phyloP scores from a whole-genome alignment of 805 yeast species.

The Limtongozyma cylindracea region DNA sequence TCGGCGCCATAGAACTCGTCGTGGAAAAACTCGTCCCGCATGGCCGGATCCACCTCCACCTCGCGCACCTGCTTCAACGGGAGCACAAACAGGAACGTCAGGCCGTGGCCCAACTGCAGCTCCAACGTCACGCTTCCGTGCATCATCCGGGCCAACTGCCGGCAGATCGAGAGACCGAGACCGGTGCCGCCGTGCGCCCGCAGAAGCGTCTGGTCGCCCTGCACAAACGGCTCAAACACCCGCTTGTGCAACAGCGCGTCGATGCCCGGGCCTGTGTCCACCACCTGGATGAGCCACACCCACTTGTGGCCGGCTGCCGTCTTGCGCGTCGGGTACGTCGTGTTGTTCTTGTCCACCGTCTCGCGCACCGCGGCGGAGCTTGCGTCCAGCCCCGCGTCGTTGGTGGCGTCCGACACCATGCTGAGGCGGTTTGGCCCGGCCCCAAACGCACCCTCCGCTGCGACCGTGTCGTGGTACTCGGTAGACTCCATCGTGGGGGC shows the following conservation, averaged over 20 bases:
- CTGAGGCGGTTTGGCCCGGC: too few relatives aligned
- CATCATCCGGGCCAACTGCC: constrained; percentile 82
- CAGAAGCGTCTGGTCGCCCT: constrained; percentile 86
- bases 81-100: constrained; percentile 59
- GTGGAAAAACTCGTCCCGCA: constrained; percentile 20
- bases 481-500: too few relatives aligned
- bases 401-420: too few relatives aligned
- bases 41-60: constrained; percentile 11
- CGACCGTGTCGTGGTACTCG: too few relatives aligned
- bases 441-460: too few relatives aligned
- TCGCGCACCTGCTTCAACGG: constrained; percentile 49
- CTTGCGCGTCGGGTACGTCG: constrained; percentile 10
- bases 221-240: constrained; percentile 90
- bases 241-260: constrained; percentile 57
- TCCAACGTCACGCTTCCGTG: constrained; percentile 57
- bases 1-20: too few relatives aligned
- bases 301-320: constrained; percentile 16
- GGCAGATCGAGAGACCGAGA: constrained; percentile 68
- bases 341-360: constrained; percentile 6
- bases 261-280: constrained; percentile 90
- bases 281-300: constrained; percentile 48
- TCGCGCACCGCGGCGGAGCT: too few relatives aligned
- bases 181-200: constrained; percentile 94
- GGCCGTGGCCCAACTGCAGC: constrained; percentile 61
- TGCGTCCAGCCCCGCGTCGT: too few relatives aligned